These are phyloP conservation scores for Fraxinus excelsior DNA, from an alignment of 257 asterid species.

Conservation along the genomic window DNA sequence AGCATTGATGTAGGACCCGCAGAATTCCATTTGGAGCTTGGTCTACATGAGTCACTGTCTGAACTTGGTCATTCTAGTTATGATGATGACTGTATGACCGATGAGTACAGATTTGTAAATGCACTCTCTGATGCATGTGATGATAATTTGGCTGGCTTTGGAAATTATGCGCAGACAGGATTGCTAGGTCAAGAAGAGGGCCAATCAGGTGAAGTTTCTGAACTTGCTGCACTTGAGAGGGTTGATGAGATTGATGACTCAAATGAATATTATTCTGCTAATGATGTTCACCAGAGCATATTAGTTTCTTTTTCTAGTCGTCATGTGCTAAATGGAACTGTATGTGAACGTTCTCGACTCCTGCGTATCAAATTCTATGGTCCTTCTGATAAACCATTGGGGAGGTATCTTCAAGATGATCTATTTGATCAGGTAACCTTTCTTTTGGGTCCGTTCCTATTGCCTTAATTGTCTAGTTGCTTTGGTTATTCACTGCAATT, in stretches of 20 bases:
- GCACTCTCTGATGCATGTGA: slow-evolving; percentile 42
- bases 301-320: slow-evolving; percentile 92
- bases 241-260: slow-evolving; percentile 43
- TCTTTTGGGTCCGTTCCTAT: slow-evolving; percentile 12
- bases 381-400: slow-evolving; percentile 88
- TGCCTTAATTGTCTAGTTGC: background rate
- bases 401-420: slow-evolving; percentile 83
- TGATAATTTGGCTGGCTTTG: slow-evolving; percentile 36
- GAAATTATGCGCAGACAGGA: slow-evolving; percentile 23
- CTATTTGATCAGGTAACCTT: slow-evolving; percentile 77
- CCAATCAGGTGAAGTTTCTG: slow-evolving; percentile 43
- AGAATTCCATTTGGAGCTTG: slow-evolving; percentile 48
- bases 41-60: slow-evolving; percentile 51
- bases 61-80: slow-evolving; percentile 36
- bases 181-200: slow-evolving; percentile 36
- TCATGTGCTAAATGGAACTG: slow-evolving; percentile 60
- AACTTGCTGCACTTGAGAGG: slow-evolving; percentile 35
- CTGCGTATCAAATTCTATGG: slow-evolving; percentile 82
- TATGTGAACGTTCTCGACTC: slow-evolving; percentile 83
- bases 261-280: slow-evolving; percentile 48
- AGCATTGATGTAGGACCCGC: slow-evolving; percentile 33
- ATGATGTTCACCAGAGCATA: slow-evolving; percentile 70
- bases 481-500: slow-evolving; percentile 18
- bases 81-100: slow-evolving; percentile 41
- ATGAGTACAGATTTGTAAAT: slow-evolving; percentile 39